Conservation (phyloP, 768 basidiomycete species). For the Russula earlei region DNA sequence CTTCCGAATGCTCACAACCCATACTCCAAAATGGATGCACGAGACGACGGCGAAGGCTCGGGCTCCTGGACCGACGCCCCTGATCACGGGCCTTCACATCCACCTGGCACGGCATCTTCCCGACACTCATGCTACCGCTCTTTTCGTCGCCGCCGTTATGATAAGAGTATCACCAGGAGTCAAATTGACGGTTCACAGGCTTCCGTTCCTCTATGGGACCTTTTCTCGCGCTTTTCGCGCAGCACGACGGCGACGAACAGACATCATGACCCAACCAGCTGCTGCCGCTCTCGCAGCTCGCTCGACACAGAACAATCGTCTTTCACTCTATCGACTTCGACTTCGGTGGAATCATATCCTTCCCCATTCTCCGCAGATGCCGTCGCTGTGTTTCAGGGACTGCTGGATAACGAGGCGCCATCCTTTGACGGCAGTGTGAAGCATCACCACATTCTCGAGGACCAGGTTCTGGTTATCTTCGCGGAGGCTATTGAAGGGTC, state of each 20-base stretch:
- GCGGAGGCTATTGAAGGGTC: neutral
- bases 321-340: neutral
- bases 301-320: neutral
- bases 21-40: neutral
- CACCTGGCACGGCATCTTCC: neutral
- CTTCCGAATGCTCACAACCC: neutral
- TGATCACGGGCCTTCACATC: neutral
- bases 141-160: neutral
- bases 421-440: neutral
- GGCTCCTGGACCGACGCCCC: too few relatives aligned
- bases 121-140: neutral
- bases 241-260: neutral
- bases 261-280: neutral
- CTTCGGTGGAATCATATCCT: slow-evolving; percentile 10
- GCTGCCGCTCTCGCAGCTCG: neutral
- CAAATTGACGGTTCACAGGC: neutral
- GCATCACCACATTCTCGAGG: neutral
- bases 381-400: slow-evolving; percentile 2
- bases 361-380: slow-evolving; percentile 10
- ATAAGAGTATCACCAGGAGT: neutral
- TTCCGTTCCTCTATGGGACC: neutral
- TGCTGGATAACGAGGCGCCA: neutral
- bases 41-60: neutral
- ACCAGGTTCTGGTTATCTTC: neutral
- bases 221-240: neutral